These are phyloP conservation scores for Phialemoniopsis sp. DNA, from an alignment of 2,329 filamentous ascomycete species.

Conservation along the genomic window DNA sequence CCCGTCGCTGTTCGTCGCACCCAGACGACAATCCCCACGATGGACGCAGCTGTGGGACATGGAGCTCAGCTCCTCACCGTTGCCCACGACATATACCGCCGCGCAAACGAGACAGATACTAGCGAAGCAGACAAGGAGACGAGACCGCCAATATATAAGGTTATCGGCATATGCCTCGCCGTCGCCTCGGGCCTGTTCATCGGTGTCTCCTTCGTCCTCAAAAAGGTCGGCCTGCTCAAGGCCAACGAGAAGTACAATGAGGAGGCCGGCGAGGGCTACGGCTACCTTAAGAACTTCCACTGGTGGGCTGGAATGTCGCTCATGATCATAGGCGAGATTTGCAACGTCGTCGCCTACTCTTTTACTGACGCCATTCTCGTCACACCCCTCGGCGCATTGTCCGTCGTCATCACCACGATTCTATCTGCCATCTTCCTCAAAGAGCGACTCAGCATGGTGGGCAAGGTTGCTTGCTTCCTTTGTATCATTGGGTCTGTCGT, in stretches of 20 bases:
- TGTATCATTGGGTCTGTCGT: constrained; percentile 91
- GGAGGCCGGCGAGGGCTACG: constrained; percentile 92
- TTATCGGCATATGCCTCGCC: constrained; percentile 80
- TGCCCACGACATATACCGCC: constrained; percentile 36
- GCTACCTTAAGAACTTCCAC: constrained; percentile 89
- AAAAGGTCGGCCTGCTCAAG: constrained; percentile 86
- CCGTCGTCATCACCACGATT: constrained; percentile 88
- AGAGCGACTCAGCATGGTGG: constrained; percentile 90
- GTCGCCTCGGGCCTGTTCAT: constrained; percentile 89
- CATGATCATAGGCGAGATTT: constrained; percentile 95
- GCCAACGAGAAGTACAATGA: constrained; percentile 97
- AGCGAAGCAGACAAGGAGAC: constrained; percentile 13
- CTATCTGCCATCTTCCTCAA: constrained; percentile 94
- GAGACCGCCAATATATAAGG: constrained; percentile 65
- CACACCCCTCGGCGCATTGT: constrained; percentile 84
- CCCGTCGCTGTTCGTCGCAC: constrained; percentile 8
- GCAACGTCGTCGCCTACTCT: constrained; percentile 95
- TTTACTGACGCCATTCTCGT: constrained; percentile 97
- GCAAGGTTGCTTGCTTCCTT: constrained; percentile 92
- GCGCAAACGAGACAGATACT: constrained; percentile 28
- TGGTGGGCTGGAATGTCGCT: constrained; percentile 97
- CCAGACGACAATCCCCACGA: constrained; percentile 2
- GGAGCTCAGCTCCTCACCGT: constrained; percentile 18
- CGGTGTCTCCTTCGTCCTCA: constrained; percentile 89
- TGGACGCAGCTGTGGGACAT: constrained; percentile 17